Base-by-base conservation (phyloP, 1,284 basidiomycete species). In the Ustilago vetiveriae region DNA sequence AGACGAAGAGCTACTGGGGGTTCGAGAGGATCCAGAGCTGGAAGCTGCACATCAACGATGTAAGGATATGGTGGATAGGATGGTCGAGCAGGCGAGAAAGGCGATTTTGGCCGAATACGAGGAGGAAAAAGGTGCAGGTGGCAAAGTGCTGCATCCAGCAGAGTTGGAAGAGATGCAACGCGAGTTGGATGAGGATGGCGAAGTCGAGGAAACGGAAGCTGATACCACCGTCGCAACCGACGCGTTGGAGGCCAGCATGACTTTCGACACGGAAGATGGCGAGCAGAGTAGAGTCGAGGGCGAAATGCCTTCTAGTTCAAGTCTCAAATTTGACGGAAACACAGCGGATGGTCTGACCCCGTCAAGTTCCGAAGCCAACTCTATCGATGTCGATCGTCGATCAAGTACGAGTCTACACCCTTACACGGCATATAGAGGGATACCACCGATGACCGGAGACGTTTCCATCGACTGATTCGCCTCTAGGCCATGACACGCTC, bases 101-200 rank as follows among this genome's bases (percentile, higher is more conserved):
- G 58, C 74, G 7, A 75, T 80, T 21, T 24, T 76, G 22, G 27
- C 42, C 11, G 38, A 59, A 23, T 58, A 72, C 33, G 60, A 67
- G 4, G 51, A 45, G 11, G 64, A 68, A n/a, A 38, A 39, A 21
- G 19, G 19, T 21, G 33, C 38, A 2, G 51, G 53, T 14, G 60
- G 60, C 26, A 78, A 73, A 36, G 76, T 79, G 16, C 42, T 79
- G 23, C 78, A 79, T 48, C 70, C 78, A 3, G 60, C 63, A 3
- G 78, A 79, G 43, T 22, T 77, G 14, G 66, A 68, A 45, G 58
- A 71, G 57, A 56, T 62, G 51, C 59, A 53, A 14, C 40, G 67
- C 17, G 55, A 62, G 50, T 16, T 37, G 24, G 67, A 49, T n/a
- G 38, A 58, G 17, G 42, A 63, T 8, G 52, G 21, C 17, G 41